Conservation (phyloP, 768 basidiomycete genomes). For the Porpolomopsis calyptriformis region DNA sequence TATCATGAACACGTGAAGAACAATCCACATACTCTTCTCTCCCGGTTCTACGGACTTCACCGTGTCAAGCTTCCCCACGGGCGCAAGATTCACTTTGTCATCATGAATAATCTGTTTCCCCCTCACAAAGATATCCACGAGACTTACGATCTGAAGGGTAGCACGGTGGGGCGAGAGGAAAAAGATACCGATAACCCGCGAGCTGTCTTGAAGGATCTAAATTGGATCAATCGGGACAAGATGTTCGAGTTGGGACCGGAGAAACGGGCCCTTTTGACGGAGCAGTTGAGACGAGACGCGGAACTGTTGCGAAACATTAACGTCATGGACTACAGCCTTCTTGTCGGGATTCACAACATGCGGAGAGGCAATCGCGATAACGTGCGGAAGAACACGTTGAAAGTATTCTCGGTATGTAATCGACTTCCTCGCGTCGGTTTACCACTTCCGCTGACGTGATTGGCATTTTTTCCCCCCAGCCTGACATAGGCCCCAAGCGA, state of each 20-base stretch:
- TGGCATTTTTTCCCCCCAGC: no score
- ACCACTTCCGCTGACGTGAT: background rate
- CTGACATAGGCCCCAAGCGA: constrained; percentile 50
- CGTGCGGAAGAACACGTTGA: constrained; percentile 79
- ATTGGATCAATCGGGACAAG: constrained; percentile 81
- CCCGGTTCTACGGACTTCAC: constrained; percentile 93
- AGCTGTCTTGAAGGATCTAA: constrained; percentile 90
- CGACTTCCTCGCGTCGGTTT: background rate
- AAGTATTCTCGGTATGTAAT: constrained; percentile 75
- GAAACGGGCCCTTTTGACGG: constrained; percentile 81
- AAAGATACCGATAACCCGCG: constrained; percentile 69
- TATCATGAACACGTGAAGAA: constrained; percentile 79
- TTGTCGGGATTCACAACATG: constrained; percentile 92
- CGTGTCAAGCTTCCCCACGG: constrained; percentile 93
- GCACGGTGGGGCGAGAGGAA: constrained; percentile 81
- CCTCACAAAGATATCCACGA: constrained; percentile 96
- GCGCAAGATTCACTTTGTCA: constrained; percentile 95
- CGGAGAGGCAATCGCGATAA: constrained; percentile 86
- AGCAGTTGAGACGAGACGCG: constrained; percentile 81
- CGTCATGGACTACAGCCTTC: constrained; percentile 95
- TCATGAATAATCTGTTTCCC: constrained; percentile 99
- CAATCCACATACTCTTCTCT: constrained; percentile 90
- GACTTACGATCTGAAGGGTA: constrained; percentile 94
- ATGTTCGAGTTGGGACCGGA: constrained; percentile 89
- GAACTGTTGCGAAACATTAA: constrained; percentile 72